These are phyloP conservation scores for Penicillium cinerascens DNA, from an alignment of 495 filamentous ascomycete genomes.

Conservation along the genomic window DNA sequence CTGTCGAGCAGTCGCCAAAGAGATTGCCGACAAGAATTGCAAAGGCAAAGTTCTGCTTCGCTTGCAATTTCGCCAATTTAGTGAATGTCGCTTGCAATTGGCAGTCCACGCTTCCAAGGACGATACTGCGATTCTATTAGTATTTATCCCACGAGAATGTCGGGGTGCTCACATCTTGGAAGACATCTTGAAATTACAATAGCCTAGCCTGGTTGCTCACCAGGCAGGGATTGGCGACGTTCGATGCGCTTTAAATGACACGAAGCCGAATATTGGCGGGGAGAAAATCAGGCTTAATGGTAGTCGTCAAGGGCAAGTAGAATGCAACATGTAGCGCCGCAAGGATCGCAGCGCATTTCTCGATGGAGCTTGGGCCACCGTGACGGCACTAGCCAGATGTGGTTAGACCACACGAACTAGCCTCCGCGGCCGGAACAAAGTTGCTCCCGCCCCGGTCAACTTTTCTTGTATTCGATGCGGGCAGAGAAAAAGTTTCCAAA, in stretches of 20 bases:
- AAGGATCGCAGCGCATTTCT: slow-evolving; percentile 13
- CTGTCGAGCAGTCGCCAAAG: slow-evolving; percentile 52
- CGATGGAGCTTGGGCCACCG: slow-evolving; percentile 40
- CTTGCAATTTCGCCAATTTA: slow-evolving; percentile 73
- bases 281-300: neutral
- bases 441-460: slow-evolving; percentile 37
- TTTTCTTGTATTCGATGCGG: slow-evolving; percentile 44
- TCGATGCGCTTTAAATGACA: neutral
- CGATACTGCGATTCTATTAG: slow-evolving; percentile 53
- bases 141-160: neutral
- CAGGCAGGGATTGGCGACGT: neutral
- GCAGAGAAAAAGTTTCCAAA: slow-evolving; percentile 22
- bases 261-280: neutral
- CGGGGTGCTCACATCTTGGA: slow-evolving; percentile 63
- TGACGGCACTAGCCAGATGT: slow-evolving; percentile 20
- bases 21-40: slow-evolving; percentile 82
- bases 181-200: slow-evolving; percentile 29
- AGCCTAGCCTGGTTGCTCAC: neutral
- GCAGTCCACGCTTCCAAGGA: slow-evolving; percentile 75
- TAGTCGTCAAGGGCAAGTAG: neutral
- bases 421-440: slow-evolving; percentile 37
- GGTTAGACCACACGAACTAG: slow-evolving; percentile 12
- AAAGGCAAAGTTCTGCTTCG: slow-evolving; percentile 81
- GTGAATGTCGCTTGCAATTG: slow-evolving; percentile 67
- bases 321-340: neutral